phyloP scores from a whole-genome alignment of 1,139 yeast species.

The Diutina neorugosa region DNA sequence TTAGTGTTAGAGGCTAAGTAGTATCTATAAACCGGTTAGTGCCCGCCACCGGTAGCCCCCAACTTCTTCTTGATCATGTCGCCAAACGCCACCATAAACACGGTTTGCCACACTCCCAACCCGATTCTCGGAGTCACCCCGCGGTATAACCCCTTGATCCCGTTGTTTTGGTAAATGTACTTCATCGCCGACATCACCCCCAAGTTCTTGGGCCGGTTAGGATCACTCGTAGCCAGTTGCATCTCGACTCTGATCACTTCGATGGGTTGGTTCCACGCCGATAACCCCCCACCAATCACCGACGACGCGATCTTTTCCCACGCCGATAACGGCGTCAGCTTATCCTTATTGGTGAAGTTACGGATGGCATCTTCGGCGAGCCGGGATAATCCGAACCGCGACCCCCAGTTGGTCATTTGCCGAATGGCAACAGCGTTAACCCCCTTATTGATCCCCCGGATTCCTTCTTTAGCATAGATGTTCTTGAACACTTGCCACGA shows the following conservation, averaged over 20 bases:
- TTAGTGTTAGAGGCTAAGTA: too few relatives aligned
- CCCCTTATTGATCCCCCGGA: constrained; percentile 91
- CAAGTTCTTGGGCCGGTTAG: constrained; percentile 89
- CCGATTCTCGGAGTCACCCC: constrained; percentile 97
- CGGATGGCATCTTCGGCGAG: constrained; percentile 82
- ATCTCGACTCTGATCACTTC: constrained; percentile 96
- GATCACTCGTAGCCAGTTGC: constrained; percentile 89
- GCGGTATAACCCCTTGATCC: constrained; percentile 82
- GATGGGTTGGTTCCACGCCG: constrained; percentile 98
- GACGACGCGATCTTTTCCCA: constrained; percentile 78
- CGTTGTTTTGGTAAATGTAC: constrained; percentile 74
- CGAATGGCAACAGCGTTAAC: constrained; percentile 98
- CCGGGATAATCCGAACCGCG: constrained; percentile 86
- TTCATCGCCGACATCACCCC: constrained; percentile 68
- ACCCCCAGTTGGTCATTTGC: constrained; percentile 99
- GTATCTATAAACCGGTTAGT: constrained; percentile 11
- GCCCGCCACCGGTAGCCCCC: constrained; percentile 33
- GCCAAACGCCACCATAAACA: constrained; percentile 98
- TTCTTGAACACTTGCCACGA: constrained; percentile 80
- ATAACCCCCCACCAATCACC: constrained; percentile 90
- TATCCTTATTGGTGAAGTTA: constrained; percentile 44
- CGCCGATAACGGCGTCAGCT: constrained; percentile 54
- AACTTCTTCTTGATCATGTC: constrained; percentile 51
- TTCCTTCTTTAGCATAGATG: constrained; percentile 75
- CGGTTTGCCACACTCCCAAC: constrained; percentile 95